phyloP scores from a whole-genome alignment of 2,329 filamentous ascomycete genomes.

The Talaromyces sp. region DNA sequence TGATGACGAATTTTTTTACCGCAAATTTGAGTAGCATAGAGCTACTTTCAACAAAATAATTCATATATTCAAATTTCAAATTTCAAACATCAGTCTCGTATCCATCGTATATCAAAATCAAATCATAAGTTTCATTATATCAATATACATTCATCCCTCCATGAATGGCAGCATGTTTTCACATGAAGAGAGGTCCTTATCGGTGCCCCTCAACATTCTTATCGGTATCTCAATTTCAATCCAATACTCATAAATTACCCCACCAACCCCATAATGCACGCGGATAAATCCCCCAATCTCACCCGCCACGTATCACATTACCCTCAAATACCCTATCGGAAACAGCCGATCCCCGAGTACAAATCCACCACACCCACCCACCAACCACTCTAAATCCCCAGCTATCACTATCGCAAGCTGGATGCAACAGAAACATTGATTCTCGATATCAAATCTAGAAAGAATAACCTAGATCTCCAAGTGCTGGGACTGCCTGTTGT shows the following conservation, averaged over 20 bases:
- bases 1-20: constrained; percentile 12
- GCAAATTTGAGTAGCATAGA: too few species aligned
- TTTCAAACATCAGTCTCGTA: too few species aligned
- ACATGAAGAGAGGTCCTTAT: constrained; percentile 4
- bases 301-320: neutral
- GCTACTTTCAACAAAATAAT: neutral
- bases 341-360: constrained; percentile 27
- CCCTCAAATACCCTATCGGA: constrained; percentile 22
- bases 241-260: neutral
- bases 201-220: constrained; percentile 10
- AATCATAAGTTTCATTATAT: too few species aligned
- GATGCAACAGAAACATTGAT: neutral
- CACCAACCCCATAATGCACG: too few species aligned
- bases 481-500: too few species aligned
- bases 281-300: too few species aligned
- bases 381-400: neutral
- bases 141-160: too few species aligned
- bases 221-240: too few species aligned
- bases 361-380: constrained; percentile 4
- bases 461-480: constrained; percentile 7
- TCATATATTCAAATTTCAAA: too few species aligned
- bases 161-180: too few species aligned
- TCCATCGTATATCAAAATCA: too few species aligned
- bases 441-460: constrained; percentile 12
- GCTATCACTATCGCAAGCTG: neutral